phyloP scores from a whole-genome alignment of 2,329 filamentous ascomycete species.

The Helotiales sp. region DNA sequence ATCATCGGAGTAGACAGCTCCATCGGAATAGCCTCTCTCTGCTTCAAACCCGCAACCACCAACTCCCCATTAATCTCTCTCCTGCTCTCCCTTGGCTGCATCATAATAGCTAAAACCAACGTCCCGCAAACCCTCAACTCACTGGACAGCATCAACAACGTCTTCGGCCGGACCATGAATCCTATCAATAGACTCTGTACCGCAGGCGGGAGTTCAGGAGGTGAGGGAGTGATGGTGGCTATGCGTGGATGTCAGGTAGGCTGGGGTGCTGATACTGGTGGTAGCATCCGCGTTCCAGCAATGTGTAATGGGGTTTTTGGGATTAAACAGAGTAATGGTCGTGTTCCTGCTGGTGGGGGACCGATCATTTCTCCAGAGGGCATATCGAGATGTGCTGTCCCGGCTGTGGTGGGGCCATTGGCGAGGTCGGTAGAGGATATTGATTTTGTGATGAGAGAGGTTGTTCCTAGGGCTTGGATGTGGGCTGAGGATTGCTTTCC shows the following conservation, averaged over 20 bases:
- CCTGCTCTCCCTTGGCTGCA: background rate
- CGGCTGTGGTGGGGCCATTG: background rate
- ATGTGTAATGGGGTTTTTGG: background rate
- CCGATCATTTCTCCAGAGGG: background rate
- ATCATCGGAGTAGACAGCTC: background rate
- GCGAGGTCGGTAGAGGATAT: background rate
- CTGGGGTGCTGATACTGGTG: background rate
- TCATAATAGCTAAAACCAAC: background rate
- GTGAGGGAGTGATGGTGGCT: background rate
- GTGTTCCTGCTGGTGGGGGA: background rate
- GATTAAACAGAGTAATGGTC: background rate
- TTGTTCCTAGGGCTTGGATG: background rate
- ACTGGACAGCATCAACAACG: background rate
- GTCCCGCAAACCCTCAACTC: background rate
- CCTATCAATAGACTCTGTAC: background rate
- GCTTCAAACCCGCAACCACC: background rate
- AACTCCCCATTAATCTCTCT: background rate
- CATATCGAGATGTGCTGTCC: background rate
- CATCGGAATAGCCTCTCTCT: background rate
- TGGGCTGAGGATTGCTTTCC: background rate
- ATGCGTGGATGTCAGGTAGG: background rate
- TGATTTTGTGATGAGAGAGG: background rate
- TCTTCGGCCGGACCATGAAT: background rate
- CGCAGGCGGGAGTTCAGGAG: background rate
- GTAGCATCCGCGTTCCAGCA: background rate